These are phyloP conservation scores for Naumovozyma dairenensis DNA, from an alignment of 805 yeast species.

Conservation along the genomic window DNA sequence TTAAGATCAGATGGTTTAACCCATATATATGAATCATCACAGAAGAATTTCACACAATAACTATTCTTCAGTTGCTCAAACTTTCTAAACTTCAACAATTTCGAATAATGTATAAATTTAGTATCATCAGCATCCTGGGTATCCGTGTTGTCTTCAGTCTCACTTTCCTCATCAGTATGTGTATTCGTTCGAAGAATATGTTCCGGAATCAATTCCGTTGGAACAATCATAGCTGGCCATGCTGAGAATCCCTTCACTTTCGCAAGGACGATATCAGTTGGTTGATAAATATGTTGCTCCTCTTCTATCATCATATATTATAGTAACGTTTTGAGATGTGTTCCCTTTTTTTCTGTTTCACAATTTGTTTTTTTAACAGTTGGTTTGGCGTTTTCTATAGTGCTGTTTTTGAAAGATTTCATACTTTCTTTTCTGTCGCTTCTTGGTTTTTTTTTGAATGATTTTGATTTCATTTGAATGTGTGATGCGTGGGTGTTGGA, in stretches of 20 bases:
- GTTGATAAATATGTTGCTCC: constrained; percentile 32
- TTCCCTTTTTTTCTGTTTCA: neutral
- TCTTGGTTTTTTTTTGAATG: too few species aligned
- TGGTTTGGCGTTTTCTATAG: neutral
- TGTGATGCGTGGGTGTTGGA: too few species aligned
- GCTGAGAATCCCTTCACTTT: constrained; percentile 81
- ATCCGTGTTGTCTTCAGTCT: constrained; percentile 1
- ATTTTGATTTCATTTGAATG: too few species aligned
- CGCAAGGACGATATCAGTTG: constrained; percentile 57
- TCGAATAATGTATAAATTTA: constrained; percentile 19
- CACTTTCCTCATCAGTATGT: constrained; percentile 2
- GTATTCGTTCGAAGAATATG: constrained; percentile 32
- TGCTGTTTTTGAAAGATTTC: too few species aligned
- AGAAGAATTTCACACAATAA: constrained; percentile 28
- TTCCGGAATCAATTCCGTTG: constrained; percentile 49
- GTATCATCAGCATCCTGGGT: constrained; percentile 7
- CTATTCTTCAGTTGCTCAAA: constrained; percentile 8
- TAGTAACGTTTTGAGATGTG: neutral
- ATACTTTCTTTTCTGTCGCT: too few species aligned
- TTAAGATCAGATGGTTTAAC: constrained; percentile 20
- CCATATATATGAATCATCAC: constrained; percentile 30
- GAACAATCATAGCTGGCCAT: constrained; percentile 83
- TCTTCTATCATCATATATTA: neutral
- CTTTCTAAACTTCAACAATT: constrained; percentile 19
- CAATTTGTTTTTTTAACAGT: neutral